Evolutionary conservation across 2,329 filamentous ascomycete genomes (phyloP).

Genomic region (Lachnum nothofagi): DNA sequence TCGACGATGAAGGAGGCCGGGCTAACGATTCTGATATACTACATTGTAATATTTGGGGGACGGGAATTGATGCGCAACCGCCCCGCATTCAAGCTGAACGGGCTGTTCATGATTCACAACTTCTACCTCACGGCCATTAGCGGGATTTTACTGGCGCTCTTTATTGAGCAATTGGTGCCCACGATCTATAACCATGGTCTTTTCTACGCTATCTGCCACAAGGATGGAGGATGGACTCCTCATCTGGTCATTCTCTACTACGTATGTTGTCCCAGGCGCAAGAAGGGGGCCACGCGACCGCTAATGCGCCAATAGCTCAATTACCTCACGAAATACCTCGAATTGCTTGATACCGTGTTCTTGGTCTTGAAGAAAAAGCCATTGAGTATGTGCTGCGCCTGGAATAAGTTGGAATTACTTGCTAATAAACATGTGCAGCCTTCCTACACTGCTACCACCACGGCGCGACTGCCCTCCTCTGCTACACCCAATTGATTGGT

Average conservation of each 20-base stretch:
- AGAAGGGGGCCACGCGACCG: background rate
- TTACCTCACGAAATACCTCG: conserved; percentile 96
- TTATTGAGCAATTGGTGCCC: conserved; percentile 84
- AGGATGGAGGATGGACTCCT: conserved; percentile 85
- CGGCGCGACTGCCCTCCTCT: conserved; percentile 90
- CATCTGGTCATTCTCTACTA: conserved; percentile 94
- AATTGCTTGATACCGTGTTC: conserved; percentile 92
- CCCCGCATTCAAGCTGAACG: conserved; percentile 78
- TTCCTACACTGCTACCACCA: conserved; percentile 99
- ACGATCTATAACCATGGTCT: conserved; percentile 74
- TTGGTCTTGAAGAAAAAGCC: conserved; percentile 99
- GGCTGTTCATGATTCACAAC: conserved; percentile 93
- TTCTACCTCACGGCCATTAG: conserved; percentile 86
- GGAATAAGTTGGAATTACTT: background rate
- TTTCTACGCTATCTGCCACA: conserved; percentile 82
- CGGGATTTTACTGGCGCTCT: conserved; percentile 72
- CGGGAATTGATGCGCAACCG: conserved; percentile 87
- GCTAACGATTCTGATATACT: conserved; percentile 81
- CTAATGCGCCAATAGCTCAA: conserved; percentile 62
- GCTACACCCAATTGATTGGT: conserved; percentile 94
- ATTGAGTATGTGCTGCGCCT: conserved; percentile 54
- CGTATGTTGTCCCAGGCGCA: conserved; percentile 54
- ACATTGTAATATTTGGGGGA: conserved; percentile 87
- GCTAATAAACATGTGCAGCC: conserved; percentile 46
- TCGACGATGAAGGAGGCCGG: conserved; percentile 81